Evolutionary conservation across 1,284 basidiomycete genomes (phyloP).

Genomic region (Abortiporus biennis): DNA sequence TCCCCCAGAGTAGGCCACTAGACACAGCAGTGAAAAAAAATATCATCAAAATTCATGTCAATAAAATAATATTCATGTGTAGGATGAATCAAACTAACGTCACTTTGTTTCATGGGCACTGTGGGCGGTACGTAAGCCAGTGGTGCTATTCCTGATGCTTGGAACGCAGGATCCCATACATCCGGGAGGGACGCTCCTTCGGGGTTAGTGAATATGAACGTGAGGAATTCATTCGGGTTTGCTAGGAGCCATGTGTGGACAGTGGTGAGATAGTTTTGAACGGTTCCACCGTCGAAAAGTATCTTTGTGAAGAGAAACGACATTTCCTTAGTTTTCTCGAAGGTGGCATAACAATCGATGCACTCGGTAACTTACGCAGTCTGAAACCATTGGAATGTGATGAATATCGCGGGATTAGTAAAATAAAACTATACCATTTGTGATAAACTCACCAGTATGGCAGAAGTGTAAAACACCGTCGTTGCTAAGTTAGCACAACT

Average conservation of each 20-base stretch:
- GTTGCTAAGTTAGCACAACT: constrained; percentile 14
- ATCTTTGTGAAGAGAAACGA: constrained; percentile 17
- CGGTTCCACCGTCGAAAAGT: constrained; percentile 60
- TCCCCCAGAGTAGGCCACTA: constrained; percentile 74
- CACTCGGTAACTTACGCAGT: constrained; percentile 20
- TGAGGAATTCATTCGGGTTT: constrained; percentile 73
- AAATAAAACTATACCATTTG: constrained; percentile 19
- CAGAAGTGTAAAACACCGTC: constrained; percentile 54
- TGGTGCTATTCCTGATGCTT: constrained; percentile 46
- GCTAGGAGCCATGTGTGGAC: constrained; percentile 47
- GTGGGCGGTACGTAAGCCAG: constrained; percentile 56
- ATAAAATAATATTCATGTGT: too few relatives aligned
- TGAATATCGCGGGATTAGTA: too few relatives aligned
- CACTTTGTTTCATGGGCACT: constrained; percentile 41
- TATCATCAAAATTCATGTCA: background rate
- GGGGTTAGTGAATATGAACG: constrained; percentile 67
- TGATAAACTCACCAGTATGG: constrained; percentile 44
- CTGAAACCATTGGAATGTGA: too few relatives aligned
- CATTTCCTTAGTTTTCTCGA: background rate
- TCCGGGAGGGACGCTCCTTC: constrained; percentile 47
- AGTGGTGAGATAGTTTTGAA: constrained; percentile 29
- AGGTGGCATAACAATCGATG: background rate
- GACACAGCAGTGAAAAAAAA: background rate
- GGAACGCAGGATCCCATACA: constrained; percentile 54
- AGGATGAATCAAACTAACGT: constrained; percentile 13